Base-by-base conservation (phyloP, 2,329 filamentous ascomycete species). In the Hypoxylon sp. region DNA sequence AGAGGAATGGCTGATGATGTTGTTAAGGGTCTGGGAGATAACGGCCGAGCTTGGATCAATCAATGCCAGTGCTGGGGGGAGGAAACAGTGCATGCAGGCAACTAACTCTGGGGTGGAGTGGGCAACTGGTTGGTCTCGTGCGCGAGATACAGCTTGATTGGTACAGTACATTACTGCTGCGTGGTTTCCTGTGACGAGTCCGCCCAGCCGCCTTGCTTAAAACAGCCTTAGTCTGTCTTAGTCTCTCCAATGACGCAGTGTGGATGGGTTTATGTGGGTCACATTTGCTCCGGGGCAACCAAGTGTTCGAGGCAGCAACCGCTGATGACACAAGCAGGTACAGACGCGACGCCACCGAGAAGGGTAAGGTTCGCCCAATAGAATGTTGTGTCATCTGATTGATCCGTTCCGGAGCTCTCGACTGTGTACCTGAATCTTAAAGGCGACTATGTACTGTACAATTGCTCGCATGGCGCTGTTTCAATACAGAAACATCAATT, bases 301-400 rank as follows among this genome's bases (percentile, higher is more conserved):
- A 61, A 51, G 60, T 54, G 6, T 34, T 65, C 34, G 64, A 70
- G 67, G 67, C 67, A 70, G 54, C 67, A 65, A 54, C 64, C n/a
- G 61, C 58, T 58, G 58, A 70, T 70, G 64, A 63, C 67, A 68
- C 67, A 70, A 68, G 61, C 67, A 70, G 67, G 64, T 62, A 69
- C 64, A 53, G 47, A 48, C 30, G 53, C 58, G 32, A 61, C 61
- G 64, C 61, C 67, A 69, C 61, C 58, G 11, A 47, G 9, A 19
- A 11, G 14, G 48, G n/a, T 2, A 43, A 29, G n/a, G 8, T 51
- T 37, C 29, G 16, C 29, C 67, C 67, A 69, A 69, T 69, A 21
- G 29, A 59, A 32, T 51, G 27, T 29, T 4, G 12, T 12, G 16
- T 56, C 14, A 12, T 11, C n/a, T 21, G n/a, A 43, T 59, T 69